Base-by-base conservation (phyloP, 2,329 filamentous ascomycete genomes). In the Periconia macrospinosa region DNA sequence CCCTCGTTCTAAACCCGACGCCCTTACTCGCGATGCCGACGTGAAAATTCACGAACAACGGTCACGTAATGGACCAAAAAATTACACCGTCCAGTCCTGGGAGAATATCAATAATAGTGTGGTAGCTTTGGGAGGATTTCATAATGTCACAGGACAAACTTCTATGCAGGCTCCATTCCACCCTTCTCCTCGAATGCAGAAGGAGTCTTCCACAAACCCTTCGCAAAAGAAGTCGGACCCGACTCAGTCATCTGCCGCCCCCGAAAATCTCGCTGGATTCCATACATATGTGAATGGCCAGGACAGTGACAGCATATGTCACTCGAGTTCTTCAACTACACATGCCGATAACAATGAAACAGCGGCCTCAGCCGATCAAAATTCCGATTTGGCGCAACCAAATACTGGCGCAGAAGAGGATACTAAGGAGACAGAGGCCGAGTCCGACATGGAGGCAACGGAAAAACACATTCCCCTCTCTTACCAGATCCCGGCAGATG, bases 401-500 rank as follows among this genome's bases (percentile, higher is more conserved):
- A 37, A 37, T n/a, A 37, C 11, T n/a, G n/a, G n/a, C 15, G 5
- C 33, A 13, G 33, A 37, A 13, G 33, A 14, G 11, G 11, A 13
- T 6, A 37, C 33, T 10, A 27, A 8, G n/a, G 33, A 20, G 5
- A 20, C 27, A 14, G 46, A 49, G 17, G 18, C 20, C 6, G 56
- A 61, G 2, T 40, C 53, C 15, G 52, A 54, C 6, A 37, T 54
- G 14, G 59, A 66, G n/a, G 52, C 59, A 35, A 37, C 41, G 11
- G 62, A 70, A 49, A 43, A 57, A 14, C 60, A 67, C 19, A 51
- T 55, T 1, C 56, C 68, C 9, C 64, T 74, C 9, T 50, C 61
- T 3, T 74, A 62, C 40, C 71, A 72, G 42, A 73, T 74, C 19
- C 71, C 71, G 1, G 47, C 63, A 41, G 63, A 68, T 5, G 47